These are phyloP conservation scores for Pseudogymnoascus sp. DNA, from an alignment of 2,329 filamentous ascomycete species.

Conservation along the genomic window DNA sequence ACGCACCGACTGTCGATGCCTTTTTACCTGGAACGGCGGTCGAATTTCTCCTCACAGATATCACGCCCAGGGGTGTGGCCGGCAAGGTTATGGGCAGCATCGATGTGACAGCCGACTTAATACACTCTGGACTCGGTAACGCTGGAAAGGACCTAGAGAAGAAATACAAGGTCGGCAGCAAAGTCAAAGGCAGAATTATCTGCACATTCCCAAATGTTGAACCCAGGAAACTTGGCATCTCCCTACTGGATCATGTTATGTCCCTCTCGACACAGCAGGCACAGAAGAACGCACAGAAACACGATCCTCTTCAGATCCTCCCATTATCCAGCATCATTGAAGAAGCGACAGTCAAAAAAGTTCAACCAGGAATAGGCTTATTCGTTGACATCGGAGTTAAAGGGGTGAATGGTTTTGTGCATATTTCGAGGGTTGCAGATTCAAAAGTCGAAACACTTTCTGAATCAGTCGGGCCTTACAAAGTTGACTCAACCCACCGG, in stretches of 20 bases:
- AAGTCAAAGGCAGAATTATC: conserved; percentile 78
- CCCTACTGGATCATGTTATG: conserved; percentile 76
- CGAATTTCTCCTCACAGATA: conserved; percentile 74
- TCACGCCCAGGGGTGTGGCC: conserved; percentile 65
- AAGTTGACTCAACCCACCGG: conserved; percentile 69
- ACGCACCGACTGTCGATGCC: conserved; percentile 79
- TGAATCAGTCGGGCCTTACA: conserved; percentile 69
- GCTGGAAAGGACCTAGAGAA: conserved; percentile 64
- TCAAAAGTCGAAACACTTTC: conserved; percentile 80
- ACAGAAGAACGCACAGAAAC: conserved; percentile 38
- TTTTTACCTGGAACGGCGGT: conserved; percentile 90
- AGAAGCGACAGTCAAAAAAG: conserved; percentile 69
- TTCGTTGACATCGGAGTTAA: conserved; percentile 67
- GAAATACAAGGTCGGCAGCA: conserved; percentile 76
- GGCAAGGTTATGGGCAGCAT: conserved; percentile 91
- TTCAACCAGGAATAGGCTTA: conserved; percentile 73
- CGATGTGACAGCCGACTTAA: conserved; percentile 81
- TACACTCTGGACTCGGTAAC: conserved; percentile 76
- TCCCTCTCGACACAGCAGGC: conserved; percentile 45
- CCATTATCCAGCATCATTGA: conserved; percentile 71
- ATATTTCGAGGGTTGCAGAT: conserved; percentile 89
- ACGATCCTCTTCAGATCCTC: conserved; percentile 51
- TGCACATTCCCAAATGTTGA: conserved; percentile 79
- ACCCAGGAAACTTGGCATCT: conserved; percentile 78
- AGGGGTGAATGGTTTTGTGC: conserved; percentile 76